Percentiles rank a stretch among this genome's conserved stretches.
Evolutionary conservation across 164 flowering plant species (phyloP).

Genomic region (Aristolochia fimbriata): DNA sequence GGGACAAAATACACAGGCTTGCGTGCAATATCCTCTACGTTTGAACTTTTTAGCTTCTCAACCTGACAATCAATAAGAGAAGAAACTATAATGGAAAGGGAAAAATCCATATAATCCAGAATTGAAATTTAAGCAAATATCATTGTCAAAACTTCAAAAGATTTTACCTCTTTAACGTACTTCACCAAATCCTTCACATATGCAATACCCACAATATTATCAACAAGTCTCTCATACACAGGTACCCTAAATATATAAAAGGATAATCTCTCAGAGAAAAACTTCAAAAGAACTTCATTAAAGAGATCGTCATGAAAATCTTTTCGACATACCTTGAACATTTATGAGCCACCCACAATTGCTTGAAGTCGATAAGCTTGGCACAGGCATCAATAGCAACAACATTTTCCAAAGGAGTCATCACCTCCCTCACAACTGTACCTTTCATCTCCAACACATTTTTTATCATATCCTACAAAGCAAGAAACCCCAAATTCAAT

Average conservation of each 20-base stretch:
- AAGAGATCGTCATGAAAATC: not conserved
- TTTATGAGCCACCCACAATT: constrained; percentile 87
- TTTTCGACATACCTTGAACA: constrained; percentile 61
- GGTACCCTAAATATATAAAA: constrained; percentile 58
- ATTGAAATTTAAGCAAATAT: constrained; percentile 4
- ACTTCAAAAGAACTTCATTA: not conserved
- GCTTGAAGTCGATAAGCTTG: constrained; percentile 72
- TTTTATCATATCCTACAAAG: constrained; percentile 96
- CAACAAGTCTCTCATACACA: constrained; percentile 92
- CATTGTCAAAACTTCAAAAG: too few species aligned
- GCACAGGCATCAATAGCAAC: constrained; percentile 96
- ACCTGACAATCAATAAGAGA: constrained; percentile 69
- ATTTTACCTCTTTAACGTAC: constrained; percentile 71
- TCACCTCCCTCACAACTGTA: constrained; percentile 94
- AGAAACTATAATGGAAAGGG: not conserved
- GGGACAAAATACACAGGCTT: constrained; percentile 98
- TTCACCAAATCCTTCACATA: constrained; percentile 96
- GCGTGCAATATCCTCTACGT: constrained; percentile 84
- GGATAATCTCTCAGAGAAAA: not conserved
- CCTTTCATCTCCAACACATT: constrained; percentile 97
- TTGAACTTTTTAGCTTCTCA: constrained; percentile 69
- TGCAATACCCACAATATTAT: constrained; percentile 90
- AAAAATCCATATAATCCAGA: constrained; percentile 11
- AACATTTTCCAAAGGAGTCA: constrained; percentile 98
- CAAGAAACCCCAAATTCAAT: not conserved